Conservation (phyloP, 208 protist genomes). For the Crithidia expoeki region DNA sequence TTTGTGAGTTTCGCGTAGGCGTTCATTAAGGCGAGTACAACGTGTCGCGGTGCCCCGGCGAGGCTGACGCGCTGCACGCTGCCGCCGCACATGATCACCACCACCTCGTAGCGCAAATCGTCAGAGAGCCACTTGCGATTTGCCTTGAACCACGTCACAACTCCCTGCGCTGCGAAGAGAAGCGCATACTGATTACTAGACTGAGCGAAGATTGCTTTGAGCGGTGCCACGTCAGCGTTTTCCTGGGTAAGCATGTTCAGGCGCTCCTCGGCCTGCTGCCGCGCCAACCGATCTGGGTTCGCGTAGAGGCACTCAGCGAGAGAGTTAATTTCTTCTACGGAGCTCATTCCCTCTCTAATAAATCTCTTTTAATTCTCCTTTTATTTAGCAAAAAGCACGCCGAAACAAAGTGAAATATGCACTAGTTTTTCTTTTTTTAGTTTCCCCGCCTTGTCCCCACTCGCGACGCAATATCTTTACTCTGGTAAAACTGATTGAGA, state of each 20-base stretch:
- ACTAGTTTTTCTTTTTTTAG: background rate
- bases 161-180: slow-evolving; percentile 70
- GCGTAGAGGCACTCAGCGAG: slow-evolving; percentile 77
- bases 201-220: slow-evolving; percentile 58
- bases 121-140: slow-evolving; percentile 57
- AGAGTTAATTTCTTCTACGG: slow-evolving; percentile 66
- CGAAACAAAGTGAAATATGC: too few species aligned
- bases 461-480: too few species aligned
- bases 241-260: slow-evolving; percentile 61
- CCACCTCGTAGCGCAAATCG: slow-evolving; percentile 40
- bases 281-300: slow-evolving; percentile 44
- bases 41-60: slow-evolving; percentile 64
- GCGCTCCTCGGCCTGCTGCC: slow-evolving; percentile 51
- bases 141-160: slow-evolving; percentile 72
- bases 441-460: too few species aligned
- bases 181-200: slow-evolving; percentile 82
- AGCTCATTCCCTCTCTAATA: slow-evolving; percentile 33
- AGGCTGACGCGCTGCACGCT: slow-evolving; percentile 65
- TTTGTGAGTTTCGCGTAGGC: slow-evolving; percentile 72
- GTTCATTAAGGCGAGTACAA: slow-evolving; percentile 57
- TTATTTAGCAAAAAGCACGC: background rate
- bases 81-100: slow-evolving; percentile 64
- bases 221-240: slow-evolving; percentile 43
- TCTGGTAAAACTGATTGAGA: too few species aligned
- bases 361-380: slow-evolving; percentile 8